phyloP scores from a whole-genome alignment of 208 protist species.

The Acanthamoeba healyi region DNA sequence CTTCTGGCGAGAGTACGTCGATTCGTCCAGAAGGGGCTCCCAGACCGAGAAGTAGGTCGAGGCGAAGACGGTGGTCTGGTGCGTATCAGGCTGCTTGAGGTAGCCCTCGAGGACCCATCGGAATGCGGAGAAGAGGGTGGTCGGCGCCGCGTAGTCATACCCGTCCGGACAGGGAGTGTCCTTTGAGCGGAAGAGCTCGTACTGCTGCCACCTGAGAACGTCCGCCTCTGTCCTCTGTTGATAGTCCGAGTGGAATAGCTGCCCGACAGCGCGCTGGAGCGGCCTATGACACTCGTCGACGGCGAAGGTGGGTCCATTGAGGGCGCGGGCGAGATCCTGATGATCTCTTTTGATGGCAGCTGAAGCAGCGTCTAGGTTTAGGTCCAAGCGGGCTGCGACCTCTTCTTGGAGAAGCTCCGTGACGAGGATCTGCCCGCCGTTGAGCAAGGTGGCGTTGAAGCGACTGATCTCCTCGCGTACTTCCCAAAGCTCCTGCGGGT shows the following conservation, averaged over 20 bases:
- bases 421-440: slow-evolving; percentile 25
- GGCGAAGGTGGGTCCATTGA: slow-evolving; percentile 39
- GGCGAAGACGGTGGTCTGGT: slow-evolving; percentile 47
- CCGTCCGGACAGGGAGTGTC: background rate
- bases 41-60: slow-evolving; percentile 62
- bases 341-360: background rate
- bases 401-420: background rate
- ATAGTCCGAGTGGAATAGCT: slow-evolving; percentile 66
- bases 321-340: background rate
- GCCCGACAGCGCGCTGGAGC: background rate
- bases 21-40: background rate
- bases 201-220: slow-evolving; percentile 21
- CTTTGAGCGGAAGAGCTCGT: slow-evolving; percentile 1
- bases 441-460: slow-evolving; percentile 49
- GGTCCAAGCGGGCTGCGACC: background rate
- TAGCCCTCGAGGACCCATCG: slow-evolving; percentile 53
- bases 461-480: background rate
- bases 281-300: slow-evolving; percentile 65
- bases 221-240: background rate
- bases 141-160: background rate
- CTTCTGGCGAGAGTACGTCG: background rate
- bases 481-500: background rate
- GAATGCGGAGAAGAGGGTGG: slow-evolving; percentile 59
- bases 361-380: background rate
- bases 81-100: background rate